phyloP scores from a whole-genome alignment of 371 early-diverging fungal genomes.

The Dichotomocladium elegans region DNA sequence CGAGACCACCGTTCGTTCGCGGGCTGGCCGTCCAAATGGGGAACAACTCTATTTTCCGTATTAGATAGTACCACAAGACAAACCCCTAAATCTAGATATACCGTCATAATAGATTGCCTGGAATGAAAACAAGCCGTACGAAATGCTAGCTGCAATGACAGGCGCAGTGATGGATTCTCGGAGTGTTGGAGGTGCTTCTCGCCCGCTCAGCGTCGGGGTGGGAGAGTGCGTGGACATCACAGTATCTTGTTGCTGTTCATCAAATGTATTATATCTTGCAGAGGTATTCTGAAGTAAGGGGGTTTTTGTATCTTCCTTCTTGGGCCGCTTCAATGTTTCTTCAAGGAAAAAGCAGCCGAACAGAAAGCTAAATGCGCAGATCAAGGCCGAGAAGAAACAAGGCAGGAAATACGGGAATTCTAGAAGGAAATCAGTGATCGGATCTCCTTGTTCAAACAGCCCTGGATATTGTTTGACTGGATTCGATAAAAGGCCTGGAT shows the following conservation, averaged over 20 bases:
- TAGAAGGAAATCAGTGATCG: slow-evolving; percentile 50
- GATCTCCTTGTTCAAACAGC: slow-evolving; percentile 56
- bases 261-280: slow-evolving; percentile 4
- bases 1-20: slow-evolving; percentile 52
- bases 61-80: neutral
- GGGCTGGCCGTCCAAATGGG: slow-evolving; percentile 17
- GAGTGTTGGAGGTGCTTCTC: slow-evolving; percentile 12
- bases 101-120: slow-evolving; percentile 42
- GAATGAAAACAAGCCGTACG: slow-evolving; percentile 29
- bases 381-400: slow-evolving; percentile 64
- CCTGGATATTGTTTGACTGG: slow-evolving; percentile 68
- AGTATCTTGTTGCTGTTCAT: neutral
- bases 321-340: slow-evolving; percentile 52
- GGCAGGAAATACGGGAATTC: slow-evolving; percentile 84
- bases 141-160: slow-evolving; percentile 26
- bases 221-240: neutral
- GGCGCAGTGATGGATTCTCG: slow-evolving; percentile 27
- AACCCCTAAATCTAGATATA: slow-evolving; percentile 5
- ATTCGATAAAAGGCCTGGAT: slow-evolving; percentile 53
- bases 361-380: slow-evolving; percentile 60
- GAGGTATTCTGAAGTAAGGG: neutral
- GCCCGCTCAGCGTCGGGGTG: neutral
- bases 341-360: slow-evolving; percentile 68
- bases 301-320: neutral
- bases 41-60: slow-evolving; percentile 6